phyloP scores from a whole-genome alignment of 345 rosid genomes.

The Hypericum perforatum region DNA sequence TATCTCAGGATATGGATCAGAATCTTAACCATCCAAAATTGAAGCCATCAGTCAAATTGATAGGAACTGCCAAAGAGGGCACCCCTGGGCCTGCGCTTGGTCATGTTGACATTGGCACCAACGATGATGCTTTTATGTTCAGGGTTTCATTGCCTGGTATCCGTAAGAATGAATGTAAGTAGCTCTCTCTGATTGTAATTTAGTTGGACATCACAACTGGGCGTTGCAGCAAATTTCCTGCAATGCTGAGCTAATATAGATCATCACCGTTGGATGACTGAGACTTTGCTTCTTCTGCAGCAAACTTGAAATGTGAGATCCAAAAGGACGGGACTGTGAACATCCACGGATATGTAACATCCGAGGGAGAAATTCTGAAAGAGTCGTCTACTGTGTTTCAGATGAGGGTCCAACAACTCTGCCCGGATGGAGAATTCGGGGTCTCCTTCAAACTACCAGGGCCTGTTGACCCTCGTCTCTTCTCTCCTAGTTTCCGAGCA shows the following conservation, averaged over 20 bases:
- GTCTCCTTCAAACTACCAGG: constrained; percentile 61
- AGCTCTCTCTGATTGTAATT: background rate
- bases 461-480: constrained; percentile 60
- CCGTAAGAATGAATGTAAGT: constrained; percentile 37
- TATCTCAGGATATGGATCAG: constrained; percentile 2
- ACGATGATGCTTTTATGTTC: constrained; percentile 58
- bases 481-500: constrained; percentile 27
- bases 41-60: constrained; percentile 23
- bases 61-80: constrained; percentile 58
- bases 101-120: constrained; percentile 51
- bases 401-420: too few species aligned
- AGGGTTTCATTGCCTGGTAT: constrained; percentile 61
- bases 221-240: too few species aligned
- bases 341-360: constrained; percentile 32
- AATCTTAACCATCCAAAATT: constrained; percentile 9
- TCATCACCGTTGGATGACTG: too few species aligned
- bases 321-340: constrained; percentile 46
- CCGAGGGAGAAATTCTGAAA: constrained; percentile 28
- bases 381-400: constrained; percentile 13
- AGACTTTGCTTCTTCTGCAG: constrained; percentile 24
- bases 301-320: constrained; percentile 44
- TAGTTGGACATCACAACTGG: background rate
- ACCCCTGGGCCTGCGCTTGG: constrained; percentile 46
- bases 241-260: too few species aligned
- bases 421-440: too few species aligned